Evolutionary conservation across 495 filamentous ascomycete species (phyloP), one percentile per base, ranked within the genome.

Genomic region (Lasiosphaeria miniovina): DNA sequence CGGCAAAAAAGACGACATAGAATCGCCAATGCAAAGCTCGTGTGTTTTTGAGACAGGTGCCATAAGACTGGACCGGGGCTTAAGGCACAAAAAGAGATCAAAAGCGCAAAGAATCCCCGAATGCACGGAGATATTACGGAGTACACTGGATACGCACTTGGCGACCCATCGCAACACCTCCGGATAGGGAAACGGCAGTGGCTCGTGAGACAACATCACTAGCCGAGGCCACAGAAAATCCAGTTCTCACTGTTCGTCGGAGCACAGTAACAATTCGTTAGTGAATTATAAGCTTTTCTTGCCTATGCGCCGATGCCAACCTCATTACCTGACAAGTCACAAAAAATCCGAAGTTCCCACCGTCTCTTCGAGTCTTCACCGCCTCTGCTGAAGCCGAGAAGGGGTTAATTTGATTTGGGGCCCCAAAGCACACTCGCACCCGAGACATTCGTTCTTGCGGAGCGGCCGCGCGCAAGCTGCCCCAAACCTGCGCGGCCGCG

Each of bases 141-240:
- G 24, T 24, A 24, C 24, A 24, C 24, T 24, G 24, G 24, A 24
- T 24, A 24, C 24, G 24, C 24, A 24, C 24, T 24, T 24, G 24
- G 24, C 24, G 24, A 24, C 24, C 24, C 24, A 24, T 24, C 24
- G 24, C 24, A 24, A 24, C 24, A 24, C 24, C 24, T 24, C 24
- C 24, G 24, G 24, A 24, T 24, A 24, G 24, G 24, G 24, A 24
- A 24, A 24, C 24, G 24, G 24, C 24, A 24, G 24, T 24, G 24
- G 24, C 24, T 24, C 24, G 24, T 24, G 24, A 24, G 24, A 24
- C 24, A 24, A 24, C 24, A 24, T 55, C 36, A 56, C 24, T 24
- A 35, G 34, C 40, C 54, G 54, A 56, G 41, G 54, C 34, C 38
- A 48, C 31, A 56, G 53, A 11, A 10, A 8, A 51, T 48, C 34